Evolutionary conservation across 164 flowering plant species (phyloP).

Genomic region (Nymphaea thermarum): DNA sequence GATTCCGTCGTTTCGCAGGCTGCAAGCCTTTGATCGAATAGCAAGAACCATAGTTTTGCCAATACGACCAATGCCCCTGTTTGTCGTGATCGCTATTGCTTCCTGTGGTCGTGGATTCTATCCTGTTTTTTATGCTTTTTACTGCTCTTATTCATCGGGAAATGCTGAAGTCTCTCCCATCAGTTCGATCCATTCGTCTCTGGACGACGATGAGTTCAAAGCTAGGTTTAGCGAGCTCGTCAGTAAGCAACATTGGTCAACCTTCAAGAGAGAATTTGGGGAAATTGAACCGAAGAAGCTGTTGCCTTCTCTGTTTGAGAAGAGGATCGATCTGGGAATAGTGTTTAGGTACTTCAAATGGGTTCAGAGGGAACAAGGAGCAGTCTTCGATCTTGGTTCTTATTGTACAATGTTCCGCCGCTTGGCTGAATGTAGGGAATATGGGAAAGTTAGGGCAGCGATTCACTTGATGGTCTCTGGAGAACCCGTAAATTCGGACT

Average conservation of each 20-base stretch:
- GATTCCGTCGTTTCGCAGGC: too few relatives aligned
- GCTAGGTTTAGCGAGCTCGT: slow-evolving; percentile 10
- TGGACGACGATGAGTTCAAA: slow-evolving; percentile 2
- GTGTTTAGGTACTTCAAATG: slow-evolving; percentile 16
- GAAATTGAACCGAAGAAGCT: slow-evolving; percentile 7
- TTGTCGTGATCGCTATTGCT: too few relatives aligned
- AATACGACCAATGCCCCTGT: too few relatives aligned
- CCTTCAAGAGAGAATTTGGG: slow-evolving; percentile 10
- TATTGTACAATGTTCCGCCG: slow-evolving; percentile 9
- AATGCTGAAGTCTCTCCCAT: background rate
- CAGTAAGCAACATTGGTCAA: slow-evolving; percentile 15
- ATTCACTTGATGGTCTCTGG: slow-evolving; percentile 7
- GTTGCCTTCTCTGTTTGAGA: slow-evolving; percentile 12
- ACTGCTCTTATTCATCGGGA: background rate
- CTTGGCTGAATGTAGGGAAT: slow-evolving; percentile 10
- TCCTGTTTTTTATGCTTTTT: too few relatives aligned
- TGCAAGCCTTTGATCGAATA: too few relatives aligned
- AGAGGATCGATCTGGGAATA: slow-evolving; percentile 3
- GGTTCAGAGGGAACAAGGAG: slow-evolving; percentile 13
- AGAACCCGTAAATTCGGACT: background rate
- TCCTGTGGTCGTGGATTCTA: too few relatives aligned
- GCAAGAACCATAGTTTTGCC: too few relatives aligned
- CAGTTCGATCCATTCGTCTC: background rate
- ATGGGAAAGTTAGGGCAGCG: slow-evolving; percentile 13
- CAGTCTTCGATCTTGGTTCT: slow-evolving; percentile 7